Conservation (phyloP, 768 basidiomycete genomes). For the Hemileccinum impolitum region DNA sequence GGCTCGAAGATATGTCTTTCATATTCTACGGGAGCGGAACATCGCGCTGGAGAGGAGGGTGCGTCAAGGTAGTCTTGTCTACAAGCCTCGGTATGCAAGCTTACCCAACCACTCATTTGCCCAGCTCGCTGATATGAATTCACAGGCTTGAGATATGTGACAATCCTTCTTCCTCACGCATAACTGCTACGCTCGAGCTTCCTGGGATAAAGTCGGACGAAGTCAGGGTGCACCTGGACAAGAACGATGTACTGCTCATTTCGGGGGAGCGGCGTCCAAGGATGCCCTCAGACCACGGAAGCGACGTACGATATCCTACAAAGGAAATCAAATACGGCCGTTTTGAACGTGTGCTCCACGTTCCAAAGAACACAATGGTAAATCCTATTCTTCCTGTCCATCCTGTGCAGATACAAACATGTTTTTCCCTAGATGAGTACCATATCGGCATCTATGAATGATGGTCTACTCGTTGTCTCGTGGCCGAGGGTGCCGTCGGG, state of each 20-base stretch:
- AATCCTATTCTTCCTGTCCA: conserved; percentile 6
- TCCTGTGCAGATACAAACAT: background rate
- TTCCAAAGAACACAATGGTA: conserved; percentile 38
- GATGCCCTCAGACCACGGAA: conserved; percentile 15
- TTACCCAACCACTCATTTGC: background rate
- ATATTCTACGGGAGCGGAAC: conserved; percentile 20
- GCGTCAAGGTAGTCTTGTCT: conserved; percentile 28
- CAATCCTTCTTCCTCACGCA: conserved; percentile 29
- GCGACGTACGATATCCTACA: conserved; percentile 23
- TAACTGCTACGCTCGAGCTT: conserved; percentile 37
- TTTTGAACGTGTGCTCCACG: conserved; percentile 34
- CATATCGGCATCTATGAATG: conserved; percentile 37
- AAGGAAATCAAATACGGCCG: conserved; percentile 41
- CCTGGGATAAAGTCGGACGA: conserved; percentile 38
- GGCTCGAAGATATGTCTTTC: conserved; percentile 29
- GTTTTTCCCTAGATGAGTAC: conserved; percentile 28
- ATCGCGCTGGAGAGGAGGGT: conserved; percentile 19
- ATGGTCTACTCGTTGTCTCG: conserved; percentile 38
- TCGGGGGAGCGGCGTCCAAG: conserved; percentile 31
- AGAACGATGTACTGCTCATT: conserved; percentile 28
- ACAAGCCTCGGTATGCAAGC: conserved; percentile 29
- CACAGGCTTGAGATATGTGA: conserved; percentile 40
- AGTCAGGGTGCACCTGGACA: conserved; percentile 33
- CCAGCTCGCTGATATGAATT: conserved; percentile 12
- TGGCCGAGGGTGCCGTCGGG: conserved; percentile 34